Base-by-base conservation (phyloP, 1,284 basidiomycete species). In the Laetiporus sulphureus region DNA sequence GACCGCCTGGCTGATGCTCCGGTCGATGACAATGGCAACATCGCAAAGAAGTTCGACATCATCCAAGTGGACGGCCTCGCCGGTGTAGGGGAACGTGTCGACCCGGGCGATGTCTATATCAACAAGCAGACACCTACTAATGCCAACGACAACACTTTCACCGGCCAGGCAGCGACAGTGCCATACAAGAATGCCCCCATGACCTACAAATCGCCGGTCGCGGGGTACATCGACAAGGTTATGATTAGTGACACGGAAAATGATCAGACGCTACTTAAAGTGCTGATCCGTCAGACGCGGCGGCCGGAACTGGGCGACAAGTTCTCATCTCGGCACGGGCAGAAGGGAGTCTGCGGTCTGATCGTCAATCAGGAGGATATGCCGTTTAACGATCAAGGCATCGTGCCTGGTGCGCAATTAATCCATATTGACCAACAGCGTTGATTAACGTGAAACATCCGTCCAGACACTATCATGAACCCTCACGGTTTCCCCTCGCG, bases 401-500 rank as follows among this genome's bases (percentile, higher is more conserved):
- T 98, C 53, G 86, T 79, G 59, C 93, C 87, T 42, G 87, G 89
- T 88, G 60, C 50, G 73, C 60, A 32, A 32, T 46, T n/a, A n/a
- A n/a, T n/a, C n/a, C n/a, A n/a, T n/a, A n/a, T n/a, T n/a, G n/a
- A n/a, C n/a, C n/a, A n/a, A n/a, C n/a, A n/a, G n/a, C n/a, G n/a
- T n/a, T n/a, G n/a, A n/a, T n/a, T n/a, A n/a, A n/a, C n/a, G n/a
- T n/a, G n/a, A n/a, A n/a, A n/a, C 40, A 42, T 42, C 35, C 44
- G 22, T 46, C 41, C 67, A 82, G 96, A 99, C 66, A 91, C 95
- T 16, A 98, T 99, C 69, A 99, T 99, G 95, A 99, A 99, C 63
- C 96, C 96, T 3, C 96, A 99, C 66, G 96, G 96, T 58, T 99
- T 99, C 75, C 96, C 96, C 2, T 96, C 92, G 43, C 91, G 96